Evolutionary conservation across 2,329 filamentous ascomycete species (phyloP).

Genomic region (Ophiostoma triangulosporum): DNA sequence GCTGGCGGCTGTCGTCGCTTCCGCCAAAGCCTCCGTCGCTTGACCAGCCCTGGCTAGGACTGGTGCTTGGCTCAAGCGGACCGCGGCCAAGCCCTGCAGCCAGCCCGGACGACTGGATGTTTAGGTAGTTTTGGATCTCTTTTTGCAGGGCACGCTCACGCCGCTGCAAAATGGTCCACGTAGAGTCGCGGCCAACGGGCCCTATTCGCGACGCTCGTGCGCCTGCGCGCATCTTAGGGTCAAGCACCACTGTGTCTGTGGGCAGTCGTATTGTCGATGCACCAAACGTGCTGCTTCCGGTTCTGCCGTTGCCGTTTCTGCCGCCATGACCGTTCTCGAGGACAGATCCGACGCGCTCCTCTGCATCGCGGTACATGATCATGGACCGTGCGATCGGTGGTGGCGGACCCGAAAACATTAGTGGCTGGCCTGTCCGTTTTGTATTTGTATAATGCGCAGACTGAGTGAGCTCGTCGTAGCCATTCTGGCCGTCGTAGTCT

Average conservation of each 20-base stretch:
- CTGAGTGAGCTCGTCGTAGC: background rate
- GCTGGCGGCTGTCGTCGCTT: slow-evolving; percentile 13
- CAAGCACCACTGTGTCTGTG: slow-evolving; percentile 27
- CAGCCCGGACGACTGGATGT: slow-evolving; percentile 34
- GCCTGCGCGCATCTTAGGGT: slow-evolving; percentile 13
- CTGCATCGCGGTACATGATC: slow-evolving; percentile 22
- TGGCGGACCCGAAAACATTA: slow-evolving; percentile 35
- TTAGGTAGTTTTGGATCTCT: slow-evolving; percentile 34
- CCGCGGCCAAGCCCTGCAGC: slow-evolving; percentile 23
- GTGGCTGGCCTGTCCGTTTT: slow-evolving; percentile 17
- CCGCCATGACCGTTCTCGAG: background rate
- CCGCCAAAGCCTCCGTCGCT: slow-evolving; percentile 24
- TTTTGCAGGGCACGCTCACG: slow-evolving; percentile 32
- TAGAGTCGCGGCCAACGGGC: slow-evolving; percentile 24
- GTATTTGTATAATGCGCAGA: background rate
- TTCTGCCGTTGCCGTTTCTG: background rate
- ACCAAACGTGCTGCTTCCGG: slow-evolving; percentile 1
- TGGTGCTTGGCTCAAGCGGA: slow-evolving; percentile 10
- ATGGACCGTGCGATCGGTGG: slow-evolving; percentile 35
- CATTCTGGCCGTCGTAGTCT: slow-evolving; percentile 11
- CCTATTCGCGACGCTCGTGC: slow-evolving; percentile 1
- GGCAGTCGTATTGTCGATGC: slow-evolving; percentile 14
- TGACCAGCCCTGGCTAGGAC: slow-evolving; percentile 13
- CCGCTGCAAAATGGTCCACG: slow-evolving; percentile 33
- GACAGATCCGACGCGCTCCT: slow-evolving; percentile 13